phyloP scores from a whole-genome alignment of 2,329 filamentous ascomycete genomes.

The Mycosphaerelloides madeirae region DNA sequence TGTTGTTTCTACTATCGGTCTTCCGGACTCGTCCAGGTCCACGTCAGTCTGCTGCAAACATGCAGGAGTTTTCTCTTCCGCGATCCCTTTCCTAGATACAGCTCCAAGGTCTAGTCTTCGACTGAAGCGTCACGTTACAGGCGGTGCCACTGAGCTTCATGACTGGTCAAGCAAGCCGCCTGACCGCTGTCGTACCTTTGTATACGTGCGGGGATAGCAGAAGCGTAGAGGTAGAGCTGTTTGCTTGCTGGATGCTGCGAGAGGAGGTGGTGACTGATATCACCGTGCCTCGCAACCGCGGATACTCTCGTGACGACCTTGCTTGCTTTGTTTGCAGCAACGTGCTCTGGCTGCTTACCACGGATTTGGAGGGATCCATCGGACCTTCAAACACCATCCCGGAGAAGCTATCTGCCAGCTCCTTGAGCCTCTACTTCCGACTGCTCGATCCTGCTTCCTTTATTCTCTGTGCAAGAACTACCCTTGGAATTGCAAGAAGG shows the following conservation, averaged over 20 bases:
- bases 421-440: too few species aligned
- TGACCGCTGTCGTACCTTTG: too few species aligned
- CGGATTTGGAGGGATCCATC: not conserved
- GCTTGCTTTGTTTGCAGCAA: not conserved
- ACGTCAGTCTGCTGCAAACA: not conserved
- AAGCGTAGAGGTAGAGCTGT: conserved; percentile 1
- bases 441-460: not conserved
- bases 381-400: not conserved
- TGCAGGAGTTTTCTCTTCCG: not conserved
- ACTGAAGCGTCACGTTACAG: conserved; percentile 4
- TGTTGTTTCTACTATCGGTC: too few species aligned
- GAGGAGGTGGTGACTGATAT: too few species aligned
- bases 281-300: too few species aligned
- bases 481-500: too few species aligned
- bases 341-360: conserved; percentile 3
- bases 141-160: conserved; percentile 2
- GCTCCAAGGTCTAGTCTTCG: not conserved
- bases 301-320: too few species aligned
- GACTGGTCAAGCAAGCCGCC: conserved; percentile 3
- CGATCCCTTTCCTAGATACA: not conserved
- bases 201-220: too few species aligned
- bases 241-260: conserved; percentile 1
- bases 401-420: too few species aligned
- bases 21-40: too few species aligned
- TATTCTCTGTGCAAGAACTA: not conserved